These are phyloP conservation scores for Nemania abortiva DNA, from an alignment of 2,329 filamentous ascomycete species.

Conservation along the genomic window DNA sequence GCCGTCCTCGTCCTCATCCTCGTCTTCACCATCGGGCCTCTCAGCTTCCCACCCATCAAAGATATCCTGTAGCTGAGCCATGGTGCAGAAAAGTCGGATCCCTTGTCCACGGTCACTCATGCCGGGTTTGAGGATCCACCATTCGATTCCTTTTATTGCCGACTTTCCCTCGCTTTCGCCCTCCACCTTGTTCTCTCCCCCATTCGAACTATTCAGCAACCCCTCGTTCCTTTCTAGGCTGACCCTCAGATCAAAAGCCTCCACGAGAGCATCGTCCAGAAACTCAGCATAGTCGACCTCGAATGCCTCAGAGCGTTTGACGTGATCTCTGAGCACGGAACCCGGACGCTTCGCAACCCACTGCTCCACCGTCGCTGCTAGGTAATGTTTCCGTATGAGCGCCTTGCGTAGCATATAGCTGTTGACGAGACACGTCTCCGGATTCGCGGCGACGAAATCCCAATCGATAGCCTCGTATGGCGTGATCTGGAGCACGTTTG, in stretches of 20 bases:
- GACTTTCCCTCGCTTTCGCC: constrained; percentile 57
- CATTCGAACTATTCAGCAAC: constrained; percentile 20
- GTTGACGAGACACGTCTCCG: constrained; percentile 77
- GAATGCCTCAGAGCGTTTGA: constrained; percentile 85
- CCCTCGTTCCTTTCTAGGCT: constrained; percentile 78
- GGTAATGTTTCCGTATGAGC: constrained; percentile 94
- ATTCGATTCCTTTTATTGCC: constrained; percentile 68
- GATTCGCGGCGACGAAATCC: constrained; percentile 73
- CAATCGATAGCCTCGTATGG: constrained; percentile 92
- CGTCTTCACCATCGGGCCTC: constrained; percentile 73
- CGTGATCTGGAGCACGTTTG: constrained; percentile 79
- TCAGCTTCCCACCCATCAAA: constrained; percentile 92
- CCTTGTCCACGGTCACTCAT: constrained; percentile 98
- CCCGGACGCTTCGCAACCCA: constrained; percentile 88
- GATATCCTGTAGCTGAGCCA: constrained; percentile 84
- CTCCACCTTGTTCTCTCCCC: constrained; percentile 37
- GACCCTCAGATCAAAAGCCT: constrained; percentile 87
- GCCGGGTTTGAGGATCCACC: constrained; percentile 98
- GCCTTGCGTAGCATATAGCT: constrained; percentile 97
- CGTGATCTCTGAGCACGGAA: constrained; percentile 75
- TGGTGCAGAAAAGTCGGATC: constrained; percentile 87
- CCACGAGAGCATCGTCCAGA: constrained; percentile 89
- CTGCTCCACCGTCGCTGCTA: constrained; percentile 83
- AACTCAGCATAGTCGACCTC: constrained; percentile 98
- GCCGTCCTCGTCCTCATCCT: constrained; percentile 65